Evolutionary conservation across 116 monocot genomes (phyloP), one percentile per base, ranked within the genome.

Genomic region (Phalaenopsis hybrid): DNA sequence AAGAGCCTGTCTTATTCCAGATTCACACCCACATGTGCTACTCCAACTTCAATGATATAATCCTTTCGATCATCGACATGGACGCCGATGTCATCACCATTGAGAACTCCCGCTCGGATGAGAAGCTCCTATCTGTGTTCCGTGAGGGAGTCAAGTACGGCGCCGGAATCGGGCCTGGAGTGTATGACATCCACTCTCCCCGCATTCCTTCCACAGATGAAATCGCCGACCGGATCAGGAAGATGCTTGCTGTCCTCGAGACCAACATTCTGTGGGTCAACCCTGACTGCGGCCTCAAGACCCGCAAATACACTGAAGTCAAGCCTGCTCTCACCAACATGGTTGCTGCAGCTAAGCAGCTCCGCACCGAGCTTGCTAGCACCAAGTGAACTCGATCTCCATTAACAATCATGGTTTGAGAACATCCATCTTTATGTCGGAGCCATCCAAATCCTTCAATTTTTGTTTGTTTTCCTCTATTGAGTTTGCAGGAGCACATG

Each of bases 11-110:
- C 15, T 55, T 55, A 15, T 15, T 15, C 48, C 87, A 92, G 92
- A 94, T 94, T 76, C 94, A 94, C 89, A 94, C 92, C 75, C 94
- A 94, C 86, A 94, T 94, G 94, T 94, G 92, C 87, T 94, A 92
- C 86, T 94, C 92, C 16, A 92, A 94, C 85, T 92, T 92, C 86
- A 94, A 94, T 49, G 94, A 94, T 82, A 94, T 94, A 85, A 94
- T 94, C 86, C 92, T 86, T 69, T 94, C 92, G n/a, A 94, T 94
- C 92, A 94, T 94, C 79, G 82, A 94, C 89, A 94, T 94, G 94
- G 92, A 94, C 31, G 94, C 94, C 0, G 94, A 94, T 44, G 92
- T 92, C 46, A 94, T 94, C 88, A 92, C 94, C 80, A 94, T 94
- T 34, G 94, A 94, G 90, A 94, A 94, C 89, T 94, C 94, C 46